Percentiles rank a stretch among this genome's conserved stretches.
Evolutionary conservation across 768 basidiomycete species (phyloP).

Genomic region (Xanthoconium purpureum): DNA sequence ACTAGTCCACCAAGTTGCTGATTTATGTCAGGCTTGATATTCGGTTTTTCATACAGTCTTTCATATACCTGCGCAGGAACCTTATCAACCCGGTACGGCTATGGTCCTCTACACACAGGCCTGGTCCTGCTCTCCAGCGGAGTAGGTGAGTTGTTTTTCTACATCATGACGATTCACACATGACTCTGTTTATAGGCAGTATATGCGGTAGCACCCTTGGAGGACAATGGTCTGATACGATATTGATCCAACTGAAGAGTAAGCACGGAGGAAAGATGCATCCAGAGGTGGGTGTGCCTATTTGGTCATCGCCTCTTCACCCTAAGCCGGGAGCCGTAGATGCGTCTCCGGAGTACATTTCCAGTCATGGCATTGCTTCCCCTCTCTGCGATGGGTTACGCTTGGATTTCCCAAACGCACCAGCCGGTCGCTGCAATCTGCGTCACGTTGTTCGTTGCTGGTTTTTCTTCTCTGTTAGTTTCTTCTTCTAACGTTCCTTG

Average conservation of each 20-base stretch:
- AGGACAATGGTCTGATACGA: constrained; percentile 54
- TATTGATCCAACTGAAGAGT: constrained; percentile 39
- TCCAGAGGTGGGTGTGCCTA: constrained; percentile 55
- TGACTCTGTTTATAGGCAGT: constrained; percentile 33
- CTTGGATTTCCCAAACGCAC: constrained; percentile 67
- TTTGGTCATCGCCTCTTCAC: not conserved
- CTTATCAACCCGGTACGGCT: constrained; percentile 59
- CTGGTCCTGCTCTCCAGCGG: constrained; percentile 75
- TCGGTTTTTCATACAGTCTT: constrained; percentile 67
- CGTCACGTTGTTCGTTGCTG: constrained; percentile 66
- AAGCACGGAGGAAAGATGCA: constrained; percentile 43
- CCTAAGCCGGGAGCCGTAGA: constrained; percentile 37
- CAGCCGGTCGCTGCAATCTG: constrained; percentile 68
- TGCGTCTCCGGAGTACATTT: constrained; percentile 67
- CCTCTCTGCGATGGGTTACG: constrained; percentile 62
- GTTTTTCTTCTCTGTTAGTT: constrained; percentile 51
- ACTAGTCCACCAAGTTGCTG: not conserved
- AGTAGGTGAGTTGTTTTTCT: constrained; percentile 42
- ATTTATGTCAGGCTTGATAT: constrained; percentile 55
- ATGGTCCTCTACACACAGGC: constrained; percentile 69
- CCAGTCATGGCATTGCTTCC: constrained; percentile 53
- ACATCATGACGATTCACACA: not conserved
- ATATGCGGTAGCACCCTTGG: constrained; percentile 55
- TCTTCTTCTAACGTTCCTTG: not conserved
- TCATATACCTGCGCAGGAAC: constrained; percentile 75